Base-by-base conservation (phyloP, 805 yeast genomes). In the Phaffomyces antillensis region DNA sequence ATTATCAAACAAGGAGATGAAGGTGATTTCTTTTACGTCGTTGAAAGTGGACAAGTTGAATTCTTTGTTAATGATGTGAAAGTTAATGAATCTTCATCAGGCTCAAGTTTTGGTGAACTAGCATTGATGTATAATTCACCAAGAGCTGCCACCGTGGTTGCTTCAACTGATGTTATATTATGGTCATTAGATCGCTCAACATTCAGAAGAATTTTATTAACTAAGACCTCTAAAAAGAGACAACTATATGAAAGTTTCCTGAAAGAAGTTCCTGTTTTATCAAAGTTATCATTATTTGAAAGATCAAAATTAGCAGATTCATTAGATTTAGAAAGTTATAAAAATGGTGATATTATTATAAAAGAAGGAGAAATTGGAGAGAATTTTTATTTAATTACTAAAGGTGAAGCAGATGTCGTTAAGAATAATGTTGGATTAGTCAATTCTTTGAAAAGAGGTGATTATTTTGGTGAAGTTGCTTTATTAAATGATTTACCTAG, bases 41-140 rank as follows among this genome's bases (percentile, higher is more conserved):
- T 90, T 45, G 97, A 90, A 65, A 64, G 70, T 7, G 99, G 99
- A 45, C 66, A 73, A 2, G 96, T 93, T 45, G 91, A 87, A 50
- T 90, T 81, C 58, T 75, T 73, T 54, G 90, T 85, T 30, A 78
- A 87, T 61, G 66, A 62, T 20, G 62, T 74, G 37, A 76, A 79
- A 57, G 91, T 89, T 34, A 82, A 77, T 60, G 71, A 84, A 1
- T 75, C 86, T n/a, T 83, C 86, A 10, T 80, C 87, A 35, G 97
- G 98, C 7, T 79, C 95, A 5, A 82, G 91, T 38, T 93, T 93
- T 66, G 99, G 99, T 61, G 99, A 93, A 66, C 75, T 93, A 59
- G 99, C 99, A 4, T 75, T 93, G 56, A 89, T 93, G 96, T 91
- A 93, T 70, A 91, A 93, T 64, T 81, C 96, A 17, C 97, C 97